These are phyloP conservation scores for Calonectria pauciramosa DNA, from an alignment of 2,329 filamentous ascomycete genomes.

Conservation along the genomic window DNA sequence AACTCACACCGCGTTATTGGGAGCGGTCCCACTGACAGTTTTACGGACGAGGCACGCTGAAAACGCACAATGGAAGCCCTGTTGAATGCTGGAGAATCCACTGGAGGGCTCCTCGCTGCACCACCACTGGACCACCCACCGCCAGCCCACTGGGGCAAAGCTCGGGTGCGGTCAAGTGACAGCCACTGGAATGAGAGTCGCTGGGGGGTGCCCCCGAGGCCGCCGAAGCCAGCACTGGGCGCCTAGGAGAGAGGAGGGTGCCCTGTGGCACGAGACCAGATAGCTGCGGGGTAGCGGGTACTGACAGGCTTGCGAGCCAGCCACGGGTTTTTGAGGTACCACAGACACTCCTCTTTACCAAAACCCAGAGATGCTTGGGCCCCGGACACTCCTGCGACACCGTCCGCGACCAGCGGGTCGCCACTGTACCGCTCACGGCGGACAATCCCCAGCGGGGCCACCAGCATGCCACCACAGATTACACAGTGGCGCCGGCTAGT, in stretches of 20 bases:
- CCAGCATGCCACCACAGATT: constrained; percentile 48
- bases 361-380: constrained; percentile 34
- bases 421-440: constrained; percentile 40
- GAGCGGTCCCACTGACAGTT: constrained; percentile 11
- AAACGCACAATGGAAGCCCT: constrained; percentile 24
- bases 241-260: constrained; percentile 28
- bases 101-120: constrained; percentile 17
- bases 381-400: constrained; percentile 35
- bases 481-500: constrained; percentile 45
- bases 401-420: constrained; percentile 25
- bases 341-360: constrained; percentile 37
- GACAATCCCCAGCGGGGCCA: constrained; percentile 31
- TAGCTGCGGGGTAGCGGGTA: constrained; percentile 42
- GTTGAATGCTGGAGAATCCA: constrained; percentile 21
- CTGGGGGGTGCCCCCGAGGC: constrained; percentile 38
- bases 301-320: constrained; percentile 24
- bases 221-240: constrained; percentile 41
- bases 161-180: constrained; percentile 45
- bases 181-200: constrained; percentile 37
- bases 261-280: constrained; percentile 29
- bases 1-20: constrained; percentile 19
- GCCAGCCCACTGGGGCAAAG: constrained; percentile 24
- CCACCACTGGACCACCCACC: constrained; percentile 8
- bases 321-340: constrained; percentile 35
- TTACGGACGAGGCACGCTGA: neutral